A percentile compares a stretch with the other conserved stretches of the same genome.
These are phyloP conservation scores for peach (Prunus persica) DNA, from an alignment of 306 rosid genomes.

Conservation along the genomic window DNA sequence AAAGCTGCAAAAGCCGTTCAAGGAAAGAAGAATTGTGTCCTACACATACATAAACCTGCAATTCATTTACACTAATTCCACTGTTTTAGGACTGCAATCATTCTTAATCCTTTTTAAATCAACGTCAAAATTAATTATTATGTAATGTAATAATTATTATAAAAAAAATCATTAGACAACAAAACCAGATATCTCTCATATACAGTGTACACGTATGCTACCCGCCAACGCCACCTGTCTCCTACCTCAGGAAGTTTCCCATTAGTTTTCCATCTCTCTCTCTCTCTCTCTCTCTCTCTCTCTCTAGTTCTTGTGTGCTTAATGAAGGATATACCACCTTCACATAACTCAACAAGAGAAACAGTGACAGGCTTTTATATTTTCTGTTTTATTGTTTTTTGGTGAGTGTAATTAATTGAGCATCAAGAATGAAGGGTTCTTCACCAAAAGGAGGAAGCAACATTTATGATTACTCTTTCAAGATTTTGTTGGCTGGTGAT, in stretches of 20 bases:
- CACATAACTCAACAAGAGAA: not conserved
- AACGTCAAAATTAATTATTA: too few relatives aligned
- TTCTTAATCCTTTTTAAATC: not conserved
- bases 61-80: not conserved
- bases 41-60: not conserved
- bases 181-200: not conserved
- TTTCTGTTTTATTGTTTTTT: not conserved
- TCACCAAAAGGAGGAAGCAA: conserved; percentile 45
- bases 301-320: conserved; percentile 4
- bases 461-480: conserved; percentile 80
- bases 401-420: not conserved
- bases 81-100: conserved; percentile 1
- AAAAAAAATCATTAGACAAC: not conserved
- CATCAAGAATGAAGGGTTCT: conserved; percentile 49
- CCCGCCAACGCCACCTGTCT: conserved; percentile 36
- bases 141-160: not conserved
- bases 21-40: conserved; percentile 39
- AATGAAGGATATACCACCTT: conserved; percentile 9
- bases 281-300: not conserved
- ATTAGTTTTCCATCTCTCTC: not conserved
- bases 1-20: not conserved
- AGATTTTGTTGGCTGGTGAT: conserved; percentile 85
- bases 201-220: conserved; percentile 32
- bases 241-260: conserved; percentile 22
- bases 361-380: not conserved